phyloP scores from a whole-genome alignment of 495 filamentous ascomycete species.

The Evansstolkia leycettana region DNA sequence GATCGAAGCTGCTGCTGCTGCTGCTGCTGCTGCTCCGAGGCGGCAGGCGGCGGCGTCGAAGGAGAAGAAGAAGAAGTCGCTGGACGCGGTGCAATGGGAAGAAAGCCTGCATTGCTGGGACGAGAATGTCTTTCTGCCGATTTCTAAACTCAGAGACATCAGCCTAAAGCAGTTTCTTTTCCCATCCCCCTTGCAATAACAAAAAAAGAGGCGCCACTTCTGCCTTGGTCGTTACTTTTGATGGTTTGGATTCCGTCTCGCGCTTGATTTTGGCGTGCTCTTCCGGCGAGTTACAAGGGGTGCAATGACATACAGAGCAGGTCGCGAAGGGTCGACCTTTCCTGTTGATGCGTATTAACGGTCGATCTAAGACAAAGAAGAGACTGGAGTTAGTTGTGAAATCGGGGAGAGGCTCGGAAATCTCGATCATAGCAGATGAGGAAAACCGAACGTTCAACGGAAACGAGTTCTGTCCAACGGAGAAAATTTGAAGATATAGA shows the following conservation, averaged over 20 bases:
- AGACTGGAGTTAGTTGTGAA: not conserved
- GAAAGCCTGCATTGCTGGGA: slow-evolving; percentile 13
- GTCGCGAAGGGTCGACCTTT: slow-evolving; percentile 95
- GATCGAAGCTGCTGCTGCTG: not conserved
- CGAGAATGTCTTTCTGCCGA: slow-evolving; percentile 19
- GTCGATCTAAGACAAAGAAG: slow-evolving; percentile 54
- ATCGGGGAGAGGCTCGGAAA: not conserved
- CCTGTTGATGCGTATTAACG: slow-evolving; percentile 87
- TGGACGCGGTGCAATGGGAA: slow-evolving; percentile 28
- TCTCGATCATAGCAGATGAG: no score
- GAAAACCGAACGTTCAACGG: slow-evolving; percentile 14
- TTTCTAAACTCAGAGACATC: slow-evolving; percentile 25
- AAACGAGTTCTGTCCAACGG: slow-evolving; percentile 1
- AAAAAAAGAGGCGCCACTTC: slow-evolving; percentile 1
- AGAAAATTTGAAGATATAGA: slow-evolving; percentile 18
- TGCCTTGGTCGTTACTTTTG: slow-evolving; percentile 19
- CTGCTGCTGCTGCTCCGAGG: not conserved
- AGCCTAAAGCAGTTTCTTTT: slow-evolving; percentile 18
- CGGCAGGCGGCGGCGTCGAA: slow-evolving; percentile 1
- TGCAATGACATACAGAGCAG: slow-evolving; percentile 85
- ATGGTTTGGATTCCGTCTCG: slow-evolving; percentile 62
- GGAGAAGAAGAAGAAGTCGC: slow-evolving; percentile 5
- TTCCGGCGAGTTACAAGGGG: slow-evolving; percentile 79
- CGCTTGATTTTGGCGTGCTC: slow-evolving; percentile 92
- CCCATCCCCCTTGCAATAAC: slow-evolving; percentile 5